Evolutionary conservation across 495 filamentous ascomycete species (phyloP).

Genomic region (Xylona heveae): DNA sequence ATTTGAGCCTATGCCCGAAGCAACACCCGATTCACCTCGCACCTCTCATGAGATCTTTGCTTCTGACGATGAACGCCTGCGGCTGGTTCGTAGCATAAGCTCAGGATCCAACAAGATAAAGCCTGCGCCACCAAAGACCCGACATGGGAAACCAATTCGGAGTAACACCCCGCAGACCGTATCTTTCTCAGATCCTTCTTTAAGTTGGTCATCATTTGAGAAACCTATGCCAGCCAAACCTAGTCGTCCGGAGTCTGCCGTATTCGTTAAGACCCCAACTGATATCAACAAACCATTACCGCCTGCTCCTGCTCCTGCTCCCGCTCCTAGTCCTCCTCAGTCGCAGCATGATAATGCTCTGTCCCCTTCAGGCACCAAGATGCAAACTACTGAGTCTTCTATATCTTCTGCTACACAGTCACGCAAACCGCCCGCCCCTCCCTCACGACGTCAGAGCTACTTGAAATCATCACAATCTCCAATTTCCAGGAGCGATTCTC

Average conservation of each 20-base stretch:
- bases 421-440: too few relatives aligned
- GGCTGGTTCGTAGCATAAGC: conserved; percentile 8
- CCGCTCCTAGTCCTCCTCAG: conserved; percentile 21
- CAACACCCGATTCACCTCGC: conserved; percentile 20
- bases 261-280: conserved; percentile 8
- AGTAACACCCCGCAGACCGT: conserved; percentile 6
- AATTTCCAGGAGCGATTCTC: too few relatives aligned
- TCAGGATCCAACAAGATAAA: conserved; percentile 19
- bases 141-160: conserved; percentile 46
- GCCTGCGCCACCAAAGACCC: conserved; percentile 37
- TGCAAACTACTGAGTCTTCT: too few relatives aligned
- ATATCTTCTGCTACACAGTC: too few relatives aligned
- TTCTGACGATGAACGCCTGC: conserved; percentile 17
- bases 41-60: conserved; percentile 23
- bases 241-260: conserved; percentile 13
- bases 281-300: conserved; percentile 29
- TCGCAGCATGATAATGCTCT: conserved; percentile 19
- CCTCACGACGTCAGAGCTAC: too few relatives aligned
- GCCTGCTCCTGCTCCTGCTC: conserved; percentile 17
- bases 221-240: conserved; percentile 11
- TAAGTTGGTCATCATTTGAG: conserved; percentile 10
- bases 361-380: conserved; percentile 6
- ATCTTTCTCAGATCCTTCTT: conserved; percentile 3
- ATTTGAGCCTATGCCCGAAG: conserved; percentile 14
- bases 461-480: too few relatives aligned